Evolutionary conservation across 768 basidiomycete genomes (phyloP), one percentile per base, ranked within the genome.

Genomic region (Phanerochaete carnosa): DNA sequence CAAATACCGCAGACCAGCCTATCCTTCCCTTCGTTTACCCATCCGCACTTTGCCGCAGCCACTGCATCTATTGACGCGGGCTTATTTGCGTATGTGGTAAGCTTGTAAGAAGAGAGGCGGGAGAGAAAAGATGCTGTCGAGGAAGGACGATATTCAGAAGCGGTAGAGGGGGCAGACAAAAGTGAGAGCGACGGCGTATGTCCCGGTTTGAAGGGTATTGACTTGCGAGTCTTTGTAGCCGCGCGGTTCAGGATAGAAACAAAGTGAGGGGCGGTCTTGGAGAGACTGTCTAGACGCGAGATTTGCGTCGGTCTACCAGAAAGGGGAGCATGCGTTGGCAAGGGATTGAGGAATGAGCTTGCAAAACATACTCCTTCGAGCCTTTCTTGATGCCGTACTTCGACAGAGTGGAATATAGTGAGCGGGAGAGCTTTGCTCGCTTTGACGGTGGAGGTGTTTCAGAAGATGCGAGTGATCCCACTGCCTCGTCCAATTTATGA

Each of bases 1-100:
- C 91, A 93, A 19, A 92, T 72, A 2, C 85, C 85, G 66, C 91
- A 93, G 2, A 88, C 79, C 22, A 93, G 72, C 50, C 91, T 79
- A 60, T 93, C 91, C 72, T 90, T 92, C 45, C 90, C 89, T 55
- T 92, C 86, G 62, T 94, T 94, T 25, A 82, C 76, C 92, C 92
- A 94, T 1, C 92, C 92, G 68, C 89, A 90, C 70, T 83, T 90
- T 0, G 91, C 79, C 2, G 92, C 91, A 19, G 91, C 86, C 15
- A 93, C 90, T 1, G 91, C 87, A 59, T 94, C 84, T 29, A 93
- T 86, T 11, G 78, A 76, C 0, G 83, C 57, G 0, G 91, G 90
- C 70, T 94, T 94, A 64, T 89, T 90, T 19, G 87, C 80, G 66
- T 92, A 94, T 0, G 92, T 93, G 12, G 88, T 74, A 29, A 94